Percentiles rank a stretch among this genome's conserved stretches.
These are phyloP conservation scores for Cutaneotrichosporon cyanovorans DNA, from an alignment of 1,284 basidiomycete genomes.

Conservation along the genomic window DNA sequence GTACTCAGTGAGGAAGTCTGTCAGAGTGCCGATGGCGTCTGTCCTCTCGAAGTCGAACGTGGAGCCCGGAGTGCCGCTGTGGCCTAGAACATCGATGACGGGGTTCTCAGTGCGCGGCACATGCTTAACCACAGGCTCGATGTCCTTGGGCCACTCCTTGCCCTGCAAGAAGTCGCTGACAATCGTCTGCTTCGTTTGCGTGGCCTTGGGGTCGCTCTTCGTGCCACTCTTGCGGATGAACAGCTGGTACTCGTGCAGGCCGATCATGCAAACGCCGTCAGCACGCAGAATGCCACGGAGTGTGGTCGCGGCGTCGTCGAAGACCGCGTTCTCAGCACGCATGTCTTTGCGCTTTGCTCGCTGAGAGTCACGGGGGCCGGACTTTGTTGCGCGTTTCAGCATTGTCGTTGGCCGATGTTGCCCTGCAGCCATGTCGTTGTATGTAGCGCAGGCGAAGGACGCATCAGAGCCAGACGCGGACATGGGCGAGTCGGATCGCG, in stretches of 20 bases:
- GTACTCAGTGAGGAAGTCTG: slow-evolving; percentile 22
- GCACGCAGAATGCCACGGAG: slow-evolving; percentile 27
- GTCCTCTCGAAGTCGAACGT: slow-evolving; percentile 19
- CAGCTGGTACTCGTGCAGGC: slow-evolving; percentile 33
- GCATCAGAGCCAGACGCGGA: background rate
- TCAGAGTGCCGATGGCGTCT: slow-evolving; percentile 14
- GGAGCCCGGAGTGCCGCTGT: slow-evolving; percentile 5
- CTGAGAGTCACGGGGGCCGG: slow-evolving; percentile 26
- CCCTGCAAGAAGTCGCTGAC: slow-evolving; percentile 27
- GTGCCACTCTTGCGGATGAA: slow-evolving; percentile 21
- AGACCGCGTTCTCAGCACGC: slow-evolving; percentile 17
- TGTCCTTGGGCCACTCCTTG: slow-evolving; percentile 27
- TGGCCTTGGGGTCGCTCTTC: background rate
- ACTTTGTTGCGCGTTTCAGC: slow-evolving; percentile 16
- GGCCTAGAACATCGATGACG: slow-evolving; percentile 22
- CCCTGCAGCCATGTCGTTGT: background rate
- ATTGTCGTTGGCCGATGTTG: background rate
- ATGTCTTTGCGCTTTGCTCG: slow-evolving; percentile 19
- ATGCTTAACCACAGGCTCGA: slow-evolving; percentile 31
- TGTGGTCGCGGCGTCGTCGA: slow-evolving; percentile 28
- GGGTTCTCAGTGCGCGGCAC: slow-evolving; percentile 8
- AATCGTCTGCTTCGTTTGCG: slow-evolving; percentile 23
- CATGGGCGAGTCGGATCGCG: too few species aligned
- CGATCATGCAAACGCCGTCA: slow-evolving; percentile 31
- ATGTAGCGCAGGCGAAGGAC: background rate